Conservation (phyloP, 192 early-diverging fungal species). For the Gaertneriomyces sp. region DNA sequence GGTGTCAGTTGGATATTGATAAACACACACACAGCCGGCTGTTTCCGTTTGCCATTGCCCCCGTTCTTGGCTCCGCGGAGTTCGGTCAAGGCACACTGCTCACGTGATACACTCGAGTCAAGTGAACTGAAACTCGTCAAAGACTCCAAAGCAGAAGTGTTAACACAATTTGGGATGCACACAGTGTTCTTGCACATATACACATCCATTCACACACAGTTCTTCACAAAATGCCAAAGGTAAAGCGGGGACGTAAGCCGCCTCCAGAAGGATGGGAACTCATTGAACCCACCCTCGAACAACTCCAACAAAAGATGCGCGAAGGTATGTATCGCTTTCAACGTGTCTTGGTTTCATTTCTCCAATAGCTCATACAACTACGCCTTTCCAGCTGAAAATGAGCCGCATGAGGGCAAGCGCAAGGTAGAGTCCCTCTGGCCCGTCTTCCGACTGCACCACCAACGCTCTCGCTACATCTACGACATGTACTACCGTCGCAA, state of each 20-base stretch:
- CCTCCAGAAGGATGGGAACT: conserved; percentile 95
- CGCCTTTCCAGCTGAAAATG: conserved; percentile 87
- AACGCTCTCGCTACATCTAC: conserved; percentile 93
- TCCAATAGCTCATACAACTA: too few species aligned
- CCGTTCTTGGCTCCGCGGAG: too few species aligned
- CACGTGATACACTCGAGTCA: too few species aligned
- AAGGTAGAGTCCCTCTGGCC: conserved; percentile 90
- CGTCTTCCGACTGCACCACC: conserved; percentile 94
- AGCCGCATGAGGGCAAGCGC: conserved; percentile 88
- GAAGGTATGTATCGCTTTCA: conserved; percentile 66
- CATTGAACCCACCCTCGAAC: conserved; percentile 86
- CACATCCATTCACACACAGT: background rate
- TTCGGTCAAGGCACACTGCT: too few species aligned
- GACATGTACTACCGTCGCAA: conserved; percentile 95
- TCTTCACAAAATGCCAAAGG: conserved; percentile 48
- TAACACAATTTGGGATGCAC: too few species aligned
- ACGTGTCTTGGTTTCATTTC: too few species aligned
- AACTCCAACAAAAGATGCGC: conserved; percentile 91
- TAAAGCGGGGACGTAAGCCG: conserved; percentile 66
- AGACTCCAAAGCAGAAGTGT: too few species aligned
- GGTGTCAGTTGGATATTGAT: too few species aligned
- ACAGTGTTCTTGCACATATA: too few species aligned
- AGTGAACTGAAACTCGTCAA: too few species aligned
- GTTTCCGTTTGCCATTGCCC: too few species aligned
- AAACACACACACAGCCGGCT: too few species aligned